phyloP scores from a whole-genome alignment of 78 protist species.

The Chrysochromulina parva region DNA sequence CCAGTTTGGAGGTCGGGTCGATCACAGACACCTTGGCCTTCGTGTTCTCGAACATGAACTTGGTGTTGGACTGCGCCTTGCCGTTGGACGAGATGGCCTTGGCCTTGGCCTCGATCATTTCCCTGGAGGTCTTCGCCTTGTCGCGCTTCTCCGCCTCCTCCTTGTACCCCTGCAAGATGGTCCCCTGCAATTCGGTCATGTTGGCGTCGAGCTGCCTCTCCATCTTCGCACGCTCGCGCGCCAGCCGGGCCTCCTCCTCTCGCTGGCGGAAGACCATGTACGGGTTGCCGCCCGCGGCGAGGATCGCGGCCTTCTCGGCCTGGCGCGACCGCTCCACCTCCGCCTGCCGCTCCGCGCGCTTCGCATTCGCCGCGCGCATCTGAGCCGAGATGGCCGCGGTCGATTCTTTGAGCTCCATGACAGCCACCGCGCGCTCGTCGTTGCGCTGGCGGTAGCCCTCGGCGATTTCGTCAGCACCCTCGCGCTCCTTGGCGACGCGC shows the following conservation, averaged over 20 bases:
- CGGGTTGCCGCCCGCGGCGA: conserved; percentile 31
- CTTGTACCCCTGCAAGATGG: background rate
- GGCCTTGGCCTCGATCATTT: background rate
- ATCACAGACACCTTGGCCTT: background rate
- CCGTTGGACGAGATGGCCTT: background rate
- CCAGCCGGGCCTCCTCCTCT: background rate
- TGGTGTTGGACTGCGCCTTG: background rate
- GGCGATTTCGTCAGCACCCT: background rate
- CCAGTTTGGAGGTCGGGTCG: background rate
- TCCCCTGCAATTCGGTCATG: background rate
- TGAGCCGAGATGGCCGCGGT: background rate
- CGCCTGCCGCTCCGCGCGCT: background rate
- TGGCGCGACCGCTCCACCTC: background rate
- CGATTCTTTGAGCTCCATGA: background rate
- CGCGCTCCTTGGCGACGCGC: background rate
- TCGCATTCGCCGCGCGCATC: background rate
- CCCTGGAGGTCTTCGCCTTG: background rate
- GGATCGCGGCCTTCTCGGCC: background rate
- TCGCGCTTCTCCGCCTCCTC: background rate
- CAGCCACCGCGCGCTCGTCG: background rate
- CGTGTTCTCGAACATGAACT: background rate
- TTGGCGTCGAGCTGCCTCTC: background rate
- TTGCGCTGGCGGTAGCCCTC: background rate
- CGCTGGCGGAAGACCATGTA: conserved; percentile 20
- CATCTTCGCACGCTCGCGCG: background rate